phyloP scores from a whole-genome alignment of 257 asterid genomes.

The Pogostemon cablin region DNA sequence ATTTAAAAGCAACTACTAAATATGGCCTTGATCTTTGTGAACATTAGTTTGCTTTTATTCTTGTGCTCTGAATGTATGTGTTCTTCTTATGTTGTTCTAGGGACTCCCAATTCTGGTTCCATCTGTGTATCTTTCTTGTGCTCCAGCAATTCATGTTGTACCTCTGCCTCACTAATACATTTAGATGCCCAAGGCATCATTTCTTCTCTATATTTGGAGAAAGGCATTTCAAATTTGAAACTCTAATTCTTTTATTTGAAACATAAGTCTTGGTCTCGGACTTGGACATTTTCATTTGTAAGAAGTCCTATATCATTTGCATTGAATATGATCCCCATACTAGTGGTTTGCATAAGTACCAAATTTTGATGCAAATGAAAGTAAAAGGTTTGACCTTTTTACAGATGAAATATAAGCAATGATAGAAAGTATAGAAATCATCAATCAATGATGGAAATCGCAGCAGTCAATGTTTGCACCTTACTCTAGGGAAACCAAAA shows the following conservation, averaged over 20 bases:
- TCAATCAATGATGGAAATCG: not conserved
- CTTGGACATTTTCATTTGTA: not conserved
- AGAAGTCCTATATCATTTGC: not conserved
- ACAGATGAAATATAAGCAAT: not conserved
- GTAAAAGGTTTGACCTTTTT: not conserved
- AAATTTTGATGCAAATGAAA: not conserved
- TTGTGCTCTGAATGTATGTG: not conserved
- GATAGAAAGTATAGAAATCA: not conserved
- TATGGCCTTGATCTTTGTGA: not conserved
- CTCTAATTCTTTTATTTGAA: not conserved
- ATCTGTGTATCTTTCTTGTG: not conserved
- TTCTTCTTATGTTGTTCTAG: not conserved
- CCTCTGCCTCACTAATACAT: not conserved
- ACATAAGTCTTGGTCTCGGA: not conserved
- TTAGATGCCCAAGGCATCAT: no score
- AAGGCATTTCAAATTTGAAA: not conserved
- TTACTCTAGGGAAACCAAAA: not conserved
- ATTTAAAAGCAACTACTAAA: not conserved
- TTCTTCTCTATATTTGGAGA: not conserved
- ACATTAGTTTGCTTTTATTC: constrained; percentile 1
- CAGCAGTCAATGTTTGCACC: not conserved
- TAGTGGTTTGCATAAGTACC: not conserved
- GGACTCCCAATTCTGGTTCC: not conserved
- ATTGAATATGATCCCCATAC: not conserved
- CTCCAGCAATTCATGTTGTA: not conserved